These are phyloP conservation scores for Lunasporangiospora selenospora DNA, from an alignment of 192 early-diverging fungal genomes.

Conservation along the genomic window DNA sequence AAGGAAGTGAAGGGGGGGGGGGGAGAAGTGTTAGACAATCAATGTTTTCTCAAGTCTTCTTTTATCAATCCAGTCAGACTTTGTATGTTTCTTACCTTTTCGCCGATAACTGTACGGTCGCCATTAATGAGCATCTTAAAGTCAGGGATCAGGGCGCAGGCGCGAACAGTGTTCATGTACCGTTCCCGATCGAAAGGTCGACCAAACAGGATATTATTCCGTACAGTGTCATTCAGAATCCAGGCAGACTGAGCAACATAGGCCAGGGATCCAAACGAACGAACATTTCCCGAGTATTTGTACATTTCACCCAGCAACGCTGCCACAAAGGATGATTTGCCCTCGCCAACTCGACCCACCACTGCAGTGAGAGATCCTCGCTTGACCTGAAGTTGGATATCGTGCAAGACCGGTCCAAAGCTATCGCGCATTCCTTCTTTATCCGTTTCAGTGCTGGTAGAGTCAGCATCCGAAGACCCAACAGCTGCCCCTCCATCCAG, in stretches of 20 bases:
- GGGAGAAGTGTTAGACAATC: too few species aligned
- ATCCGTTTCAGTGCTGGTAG: too few species aligned
- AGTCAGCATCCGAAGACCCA: too few species aligned
- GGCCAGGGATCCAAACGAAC: too few species aligned
- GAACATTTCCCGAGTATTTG: not conserved
- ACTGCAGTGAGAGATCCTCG: conserved; percentile 45
- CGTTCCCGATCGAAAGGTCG: conserved; percentile 66
- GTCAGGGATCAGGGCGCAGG: conserved; percentile 82
- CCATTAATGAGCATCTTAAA: conserved; percentile 80
- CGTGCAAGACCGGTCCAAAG: conserved; percentile 6
- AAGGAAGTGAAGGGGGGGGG: too few species aligned
- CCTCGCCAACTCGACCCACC: conserved; percentile 51
- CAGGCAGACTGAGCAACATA: conserved; percentile 69
- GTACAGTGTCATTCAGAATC: conserved; percentile 89
- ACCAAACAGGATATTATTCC: conserved; percentile 91
- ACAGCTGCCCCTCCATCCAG: too few species aligned
- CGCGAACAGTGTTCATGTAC: conserved; percentile 66
- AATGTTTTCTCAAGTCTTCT: too few species aligned
- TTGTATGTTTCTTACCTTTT: conserved; percentile 55
- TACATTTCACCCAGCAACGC: conserved; percentile 55
- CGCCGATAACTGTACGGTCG: conserved; percentile 88
- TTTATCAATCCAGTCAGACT: too few species aligned
- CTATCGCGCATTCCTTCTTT: not conserved
- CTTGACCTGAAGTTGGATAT: conserved; percentile 31
- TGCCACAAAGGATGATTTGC: conserved; percentile 53